Evolutionary conservation across 2,329 filamentous ascomycete genomes (phyloP).

Genomic region (Penicillium rolfsii): DNA sequence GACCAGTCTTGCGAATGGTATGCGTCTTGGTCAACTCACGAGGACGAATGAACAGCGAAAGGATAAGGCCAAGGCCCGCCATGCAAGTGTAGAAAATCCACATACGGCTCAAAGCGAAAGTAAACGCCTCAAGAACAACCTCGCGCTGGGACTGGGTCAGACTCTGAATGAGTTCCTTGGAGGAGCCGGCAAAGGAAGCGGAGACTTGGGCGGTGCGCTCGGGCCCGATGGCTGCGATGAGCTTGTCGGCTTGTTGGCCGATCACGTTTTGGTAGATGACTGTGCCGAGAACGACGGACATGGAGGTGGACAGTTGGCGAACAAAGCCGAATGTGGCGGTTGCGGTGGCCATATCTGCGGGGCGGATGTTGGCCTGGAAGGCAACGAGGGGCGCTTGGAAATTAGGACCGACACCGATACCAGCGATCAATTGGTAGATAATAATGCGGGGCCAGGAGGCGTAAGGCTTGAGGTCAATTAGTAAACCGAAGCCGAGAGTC

Average conservation of each 20-base stretch:
- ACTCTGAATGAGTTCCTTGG: slow-evolving; percentile 38
- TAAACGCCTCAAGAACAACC: slow-evolving; percentile 49
- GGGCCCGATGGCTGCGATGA: slow-evolving; percentile 36
- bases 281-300: slow-evolving; percentile 63
- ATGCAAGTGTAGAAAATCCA: slow-evolving; percentile 56
- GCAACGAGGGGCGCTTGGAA: slow-evolving; percentile 67
- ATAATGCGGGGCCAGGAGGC: slow-evolving; percentile 56
- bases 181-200: slow-evolving; percentile 42
- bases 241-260: slow-evolving; percentile 33
- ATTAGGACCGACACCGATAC: slow-evolving; percentile 65
- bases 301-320: slow-evolving; percentile 60
- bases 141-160: slow-evolving; percentile 39
- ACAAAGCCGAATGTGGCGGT: slow-evolving; percentile 66
- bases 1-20: slow-evolving; percentile 50
- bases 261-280: slow-evolving; percentile 51
- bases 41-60: slow-evolving; percentile 46
- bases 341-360: slow-evolving; percentile 64
- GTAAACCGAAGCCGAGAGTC: slow-evolving; percentile 67
- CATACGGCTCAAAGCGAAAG: slow-evolving; percentile 50
- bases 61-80: slow-evolving; percentile 40
- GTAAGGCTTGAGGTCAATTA: slow-evolving; percentile 60
- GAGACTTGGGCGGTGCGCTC: slow-evolving; percentile 32
- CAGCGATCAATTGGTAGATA: slow-evolving; percentile 62
- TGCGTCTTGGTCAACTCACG: slow-evolving; percentile 47
- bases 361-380: slow-evolving; percentile 64